These are phyloP conservation scores for Hippophae gyantsensis DNA, from an alignment of 306 rosid species.

Conservation along the genomic window DNA sequence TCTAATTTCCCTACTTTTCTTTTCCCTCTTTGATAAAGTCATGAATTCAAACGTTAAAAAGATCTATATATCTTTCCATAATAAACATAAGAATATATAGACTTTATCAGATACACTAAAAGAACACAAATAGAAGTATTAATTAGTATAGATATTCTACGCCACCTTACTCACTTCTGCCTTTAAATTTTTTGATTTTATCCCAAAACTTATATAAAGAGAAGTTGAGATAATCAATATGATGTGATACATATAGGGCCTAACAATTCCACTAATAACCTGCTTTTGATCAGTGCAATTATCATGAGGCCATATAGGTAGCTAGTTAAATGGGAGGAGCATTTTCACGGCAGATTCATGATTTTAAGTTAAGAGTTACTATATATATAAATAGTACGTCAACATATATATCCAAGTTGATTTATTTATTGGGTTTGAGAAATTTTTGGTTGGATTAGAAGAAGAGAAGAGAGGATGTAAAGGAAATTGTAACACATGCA, in stretches of 20 bases:
- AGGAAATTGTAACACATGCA: slow-evolving; percentile 27
- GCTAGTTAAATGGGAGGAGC: no score
- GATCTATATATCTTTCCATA: slow-evolving; percentile 38
- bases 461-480: slow-evolving; percentile 28
- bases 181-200: background rate
- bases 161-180: background rate
- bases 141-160: slow-evolving; percentile 34
- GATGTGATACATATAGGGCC: slow-evolving; percentile 48
- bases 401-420: no score
- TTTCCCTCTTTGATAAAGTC: slow-evolving; percentile 47
- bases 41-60: slow-evolving; percentile 39
- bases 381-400: slow-evolving; percentile 37
- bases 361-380: no score
- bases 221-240: slow-evolving; percentile 22
- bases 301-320: slow-evolving; percentile 5
- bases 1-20: slow-evolving; percentile 24
- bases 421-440: no score
- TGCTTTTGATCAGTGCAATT: slow-evolving; percentile 50
- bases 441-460: slow-evolving; percentile 17
- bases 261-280: slow-evolving; percentile 42
- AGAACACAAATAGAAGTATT: slow-evolving; percentile 30
- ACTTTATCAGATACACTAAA: slow-evolving; percentile 21
- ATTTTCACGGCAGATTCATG: no score
- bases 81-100: slow-evolving; percentile 15
- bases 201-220: slow-evolving; percentile 11